Percentiles rank a stretch among this genome's conserved stretches.
These are phyloP conservation scores for Purpureocillium lavendulum DNA, from an alignment of 2,329 filamentous ascomycete genomes.

Conservation along the genomic window DNA sequence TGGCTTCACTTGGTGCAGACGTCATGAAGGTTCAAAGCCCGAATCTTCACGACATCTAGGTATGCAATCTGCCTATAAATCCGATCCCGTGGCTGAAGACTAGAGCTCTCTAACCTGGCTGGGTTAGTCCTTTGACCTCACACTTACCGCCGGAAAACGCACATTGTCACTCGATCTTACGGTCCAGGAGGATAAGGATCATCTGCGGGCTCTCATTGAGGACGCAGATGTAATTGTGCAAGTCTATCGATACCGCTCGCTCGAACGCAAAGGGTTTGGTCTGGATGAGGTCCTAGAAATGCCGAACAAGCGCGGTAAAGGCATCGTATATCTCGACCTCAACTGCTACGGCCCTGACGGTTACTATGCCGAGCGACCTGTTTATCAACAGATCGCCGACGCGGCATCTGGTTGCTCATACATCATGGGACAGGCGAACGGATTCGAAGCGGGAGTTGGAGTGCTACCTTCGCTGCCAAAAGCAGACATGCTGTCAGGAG, in stretches of 20 bases:
- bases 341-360: constrained; percentile 53
- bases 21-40: too few species aligned
- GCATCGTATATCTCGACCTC: constrained; percentile 55
- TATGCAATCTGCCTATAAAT: too few species aligned
- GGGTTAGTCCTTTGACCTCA: constrained; percentile 32
- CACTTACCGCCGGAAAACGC: constrained; percentile 17
- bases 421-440: constrained; percentile 19
- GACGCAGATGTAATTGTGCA: constrained; percentile 31
- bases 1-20: too few species aligned
- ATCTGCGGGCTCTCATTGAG: constrained; percentile 31
- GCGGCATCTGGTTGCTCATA: constrained; percentile 23
- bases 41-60: too few species aligned
- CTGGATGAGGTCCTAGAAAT: constrained; percentile 32
- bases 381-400: constrained; percentile 62
- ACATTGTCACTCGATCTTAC: constrained; percentile 32
- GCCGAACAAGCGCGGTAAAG: constrained; percentile 41
- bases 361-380: constrained; percentile 51
- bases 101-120: too few species aligned
- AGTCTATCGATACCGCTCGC: constrained; percentile 25
- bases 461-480: too few species aligned
- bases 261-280: constrained; percentile 32
- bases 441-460: too few species aligned
- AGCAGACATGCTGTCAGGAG: too few species aligned
- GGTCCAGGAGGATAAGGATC: constrained; percentile 25
- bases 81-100: too few species aligned